These are phyloP conservation scores for Fusarium temperatum DNA, from an alignment of 2,329 filamentous ascomycete species.

Conservation along the genomic window DNA sequence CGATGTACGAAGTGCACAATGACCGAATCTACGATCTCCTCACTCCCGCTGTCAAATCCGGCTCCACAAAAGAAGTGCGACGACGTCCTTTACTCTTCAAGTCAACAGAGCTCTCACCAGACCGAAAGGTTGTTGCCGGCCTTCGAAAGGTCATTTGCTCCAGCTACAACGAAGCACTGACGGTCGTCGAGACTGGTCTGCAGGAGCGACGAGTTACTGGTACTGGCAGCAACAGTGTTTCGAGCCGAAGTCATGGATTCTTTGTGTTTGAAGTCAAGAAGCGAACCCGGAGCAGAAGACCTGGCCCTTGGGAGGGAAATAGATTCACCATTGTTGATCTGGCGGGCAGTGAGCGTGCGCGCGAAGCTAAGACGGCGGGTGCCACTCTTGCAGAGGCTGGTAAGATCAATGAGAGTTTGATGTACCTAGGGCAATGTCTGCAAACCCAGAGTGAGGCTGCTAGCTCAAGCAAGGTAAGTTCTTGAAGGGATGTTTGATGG, in stretches of 20 bases:
- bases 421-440: constrained; percentile 97
- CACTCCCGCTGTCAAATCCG: constrained; percentile 67
- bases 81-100: constrained; percentile 92
- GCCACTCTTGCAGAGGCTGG: constrained; percentile 93
- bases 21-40: constrained; percentile 96
- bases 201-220: constrained; percentile 88
- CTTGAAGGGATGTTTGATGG: not conserved
- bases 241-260: constrained; percentile 93
- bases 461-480: constrained; percentile 73
- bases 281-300: constrained; percentile 58
- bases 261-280: constrained; percentile 97
- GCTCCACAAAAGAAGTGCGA: constrained; percentile 72
- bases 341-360: constrained; percentile 90
- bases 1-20: constrained; percentile 99
- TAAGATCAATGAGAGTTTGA: constrained; percentile 97
- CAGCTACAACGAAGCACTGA: constrained; percentile 82
- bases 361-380: constrained; percentile 93
- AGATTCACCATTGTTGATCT: constrained; percentile 90
- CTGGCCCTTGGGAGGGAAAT: constrained; percentile 75
- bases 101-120: constrained; percentile 84
- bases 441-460: constrained; percentile 90
- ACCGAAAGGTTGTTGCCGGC: constrained; percentile 94
- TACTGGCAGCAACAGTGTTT: constrained; percentile 92
- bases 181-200: constrained; percentile 89
- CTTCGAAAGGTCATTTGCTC: constrained; percentile 89